Base-by-base conservation (phyloP, 768 basidiomycete genomes). In the Suillus luteus region DNA sequence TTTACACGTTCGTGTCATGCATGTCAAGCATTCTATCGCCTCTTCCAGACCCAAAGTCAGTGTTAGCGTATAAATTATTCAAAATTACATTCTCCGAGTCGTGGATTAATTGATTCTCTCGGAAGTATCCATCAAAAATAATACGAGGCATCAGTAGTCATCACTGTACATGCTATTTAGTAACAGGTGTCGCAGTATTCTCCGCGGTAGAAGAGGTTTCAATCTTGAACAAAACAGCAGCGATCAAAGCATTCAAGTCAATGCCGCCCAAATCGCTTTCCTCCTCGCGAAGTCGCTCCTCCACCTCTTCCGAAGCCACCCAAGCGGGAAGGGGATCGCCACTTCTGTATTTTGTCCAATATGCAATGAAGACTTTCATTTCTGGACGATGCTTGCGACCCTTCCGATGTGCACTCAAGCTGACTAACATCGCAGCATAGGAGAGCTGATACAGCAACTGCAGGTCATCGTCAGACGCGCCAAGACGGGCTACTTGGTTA, bases 371-470 rank as follows among this genome's bases (percentile, higher is more conserved):
- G 5, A 58, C n/a, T 10, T 38, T 58, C 27, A 58, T 37, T 38
- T 58, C 55, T 7, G 35, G 55, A 58, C 35, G 55, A 35, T 11
- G 27, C 33, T 58, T 58, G 35, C 55, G 55, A 5, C 55, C 55
- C 19, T 58, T 38, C 17, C 55, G 35, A 41, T 60, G 59, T 7
- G 44, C 38, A 3, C 59, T 60, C 59, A 60, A 46, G 31, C 59
- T 60, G 44, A 60, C 59, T 5, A 52, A n/a, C 59, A 60, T 48
- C 14, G 31, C 59, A 58, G 35, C 55, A 41, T 57, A 57, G 7
- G 55, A 57, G 9, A 57, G 55, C 35, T 17, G 35, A 57, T 57
- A 57, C n/a, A 57, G 17, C 15, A 57, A 37, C 40, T 57, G 12
- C 11, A 57, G 17, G 17, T 57, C n/a, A 7, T 38, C 55, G 17